These are phyloP conservation scores for Cadophora sp. DNA, from an alignment of 2,329 filamentous ascomycete genomes.

Conservation along the genomic window DNA sequence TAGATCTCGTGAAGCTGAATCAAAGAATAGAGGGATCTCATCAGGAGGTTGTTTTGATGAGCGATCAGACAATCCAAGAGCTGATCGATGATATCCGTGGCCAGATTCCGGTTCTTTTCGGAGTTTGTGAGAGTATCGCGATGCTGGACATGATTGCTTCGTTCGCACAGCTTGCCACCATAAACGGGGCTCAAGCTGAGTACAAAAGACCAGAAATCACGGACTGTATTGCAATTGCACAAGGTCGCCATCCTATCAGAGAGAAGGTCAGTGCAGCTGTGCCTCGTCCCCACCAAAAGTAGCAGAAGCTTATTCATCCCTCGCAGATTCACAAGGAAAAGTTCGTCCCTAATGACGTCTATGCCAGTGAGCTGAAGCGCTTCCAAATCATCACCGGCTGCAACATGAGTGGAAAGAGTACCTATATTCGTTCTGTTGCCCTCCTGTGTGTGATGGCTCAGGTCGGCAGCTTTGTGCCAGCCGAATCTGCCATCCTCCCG, in stretches of 20 bases:
- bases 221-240: slow-evolving; percentile 68
- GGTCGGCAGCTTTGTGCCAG: slow-evolving; percentile 89
- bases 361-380: slow-evolving; percentile 77
- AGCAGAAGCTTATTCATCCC: neutral
- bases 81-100: slow-evolving; percentile 76
- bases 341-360: slow-evolving; percentile 91
- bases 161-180: slow-evolving; percentile 77
- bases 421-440: slow-evolving; percentile 87
- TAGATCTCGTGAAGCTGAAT: slow-evolving; percentile 83
- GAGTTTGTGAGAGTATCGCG: slow-evolving; percentile 84
- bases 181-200: slow-evolving; percentile 51
- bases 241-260: slow-evolving; percentile 71
- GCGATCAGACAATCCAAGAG: slow-evolving; percentile 75
- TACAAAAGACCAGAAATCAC: slow-evolving; percentile 70
- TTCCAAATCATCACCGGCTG: slow-evolving; percentile 96
- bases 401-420: slow-evolving; percentile 98
- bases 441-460: slow-evolving; percentile 93
- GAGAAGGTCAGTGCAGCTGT: slow-evolving; percentile 60
- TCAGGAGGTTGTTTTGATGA: slow-evolving; percentile 83
- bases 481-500: slow-evolving; percentile 80
- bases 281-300: too few species aligned
- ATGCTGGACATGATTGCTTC: slow-evolving; percentile 85
- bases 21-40: slow-evolving; percentile 80
- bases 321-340: slow-evolving; percentile 64
- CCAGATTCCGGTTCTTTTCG: slow-evolving; percentile 77